These are phyloP conservation scores for Blastocystis sp. DNA, from an alignment of 352 stramenopile genomes.

Conservation along the genomic window DNA sequence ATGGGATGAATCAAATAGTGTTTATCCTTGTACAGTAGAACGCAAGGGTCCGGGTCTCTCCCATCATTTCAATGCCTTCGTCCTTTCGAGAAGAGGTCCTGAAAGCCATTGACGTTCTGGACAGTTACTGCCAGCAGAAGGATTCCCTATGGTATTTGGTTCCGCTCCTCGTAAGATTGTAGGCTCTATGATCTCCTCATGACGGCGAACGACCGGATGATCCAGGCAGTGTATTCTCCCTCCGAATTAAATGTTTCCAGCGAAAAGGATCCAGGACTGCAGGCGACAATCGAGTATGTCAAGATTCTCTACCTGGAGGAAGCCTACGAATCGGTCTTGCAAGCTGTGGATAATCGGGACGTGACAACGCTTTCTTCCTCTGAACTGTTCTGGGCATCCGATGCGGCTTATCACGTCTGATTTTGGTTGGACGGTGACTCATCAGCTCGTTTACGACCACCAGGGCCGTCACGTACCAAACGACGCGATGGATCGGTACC, in stretches of 20 bases:
- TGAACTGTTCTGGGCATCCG: neutral
- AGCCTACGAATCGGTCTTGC: neutral
- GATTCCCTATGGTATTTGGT: neutral
- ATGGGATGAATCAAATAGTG: conserved; percentile 2
- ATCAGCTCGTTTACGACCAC: no score
- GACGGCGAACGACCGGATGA: neutral
- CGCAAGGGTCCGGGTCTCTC: no score
- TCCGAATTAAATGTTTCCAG: neutral
- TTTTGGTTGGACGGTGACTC: no score
- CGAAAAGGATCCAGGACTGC: neutral
- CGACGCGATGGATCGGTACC: neutral
- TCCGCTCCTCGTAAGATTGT: neutral
- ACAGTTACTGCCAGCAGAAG: neutral
- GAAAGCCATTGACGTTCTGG: neutral
- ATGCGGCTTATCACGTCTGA: neutral
- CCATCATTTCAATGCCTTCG: neutral
- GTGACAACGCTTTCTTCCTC: neutral
- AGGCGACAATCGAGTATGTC: neutral
- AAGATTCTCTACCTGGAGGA: neutral
- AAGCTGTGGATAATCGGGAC: neutral
- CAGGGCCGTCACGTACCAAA: no score
- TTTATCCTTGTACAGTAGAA: neutral
- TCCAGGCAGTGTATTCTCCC: neutral
- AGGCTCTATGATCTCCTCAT: conserved; percentile 24
- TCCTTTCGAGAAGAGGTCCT: conserved; percentile 13